Evolutionary conservation across 2,329 filamentous ascomycete species (phyloP).

Genomic region (Calonectria ilicicola): DNA sequence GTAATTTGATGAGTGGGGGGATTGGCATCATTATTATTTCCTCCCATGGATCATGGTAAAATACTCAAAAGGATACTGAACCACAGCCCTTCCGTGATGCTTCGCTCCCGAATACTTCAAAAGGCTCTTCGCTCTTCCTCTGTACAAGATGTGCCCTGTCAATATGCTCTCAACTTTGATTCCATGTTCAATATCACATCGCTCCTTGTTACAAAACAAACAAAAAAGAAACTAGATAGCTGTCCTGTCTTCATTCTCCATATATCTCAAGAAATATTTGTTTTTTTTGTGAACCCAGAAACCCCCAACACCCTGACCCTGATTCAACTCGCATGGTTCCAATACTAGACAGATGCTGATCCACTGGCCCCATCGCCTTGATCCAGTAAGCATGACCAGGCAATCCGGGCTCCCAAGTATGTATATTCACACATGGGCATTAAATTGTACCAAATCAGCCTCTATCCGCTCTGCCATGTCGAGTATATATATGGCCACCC

Average conservation of each 20-base stretch:
- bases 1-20: background rate
- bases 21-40: background rate
- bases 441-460: background rate
- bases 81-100: background rate
- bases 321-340: background rate
- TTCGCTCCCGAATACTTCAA: background rate
- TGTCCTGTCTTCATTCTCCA: background rate
- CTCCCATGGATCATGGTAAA: background rate
- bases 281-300: conserved; percentile 24
- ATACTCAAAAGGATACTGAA: background rate
- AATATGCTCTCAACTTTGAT: conserved; percentile 25
- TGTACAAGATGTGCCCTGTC: conserved; percentile 31
- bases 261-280: conserved; percentile 12
- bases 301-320: conserved; percentile 25
- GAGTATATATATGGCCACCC: background rate
- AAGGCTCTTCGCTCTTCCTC: conserved; percentile 27
- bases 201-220: conserved; percentile 25
- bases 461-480: conserved; percentile 4
- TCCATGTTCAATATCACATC: conserved; percentile 21
- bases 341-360: background rate
- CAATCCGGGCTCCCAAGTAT: background rate
- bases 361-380: background rate
- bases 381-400: background rate
- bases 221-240: background rate
- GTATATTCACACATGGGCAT: background rate